Percentiles rank a stretch among this genome's conserved stretches.
Evolutionary conservation across 2,329 filamentous ascomycete genomes (phyloP).

Genomic region (Aspergillus carbonarius): DNA sequence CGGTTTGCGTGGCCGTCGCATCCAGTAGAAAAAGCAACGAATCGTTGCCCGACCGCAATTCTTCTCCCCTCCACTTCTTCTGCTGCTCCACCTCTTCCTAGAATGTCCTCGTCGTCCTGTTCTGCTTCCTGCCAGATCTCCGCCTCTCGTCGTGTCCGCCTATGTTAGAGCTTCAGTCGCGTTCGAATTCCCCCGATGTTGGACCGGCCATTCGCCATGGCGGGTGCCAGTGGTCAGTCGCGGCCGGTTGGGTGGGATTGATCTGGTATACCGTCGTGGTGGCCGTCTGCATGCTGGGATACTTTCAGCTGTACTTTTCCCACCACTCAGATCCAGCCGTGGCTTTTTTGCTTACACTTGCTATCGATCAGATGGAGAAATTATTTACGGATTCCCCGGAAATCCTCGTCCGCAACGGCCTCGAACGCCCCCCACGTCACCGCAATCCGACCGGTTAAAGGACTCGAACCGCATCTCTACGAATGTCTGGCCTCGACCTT

Average conservation of each 20-base stretch:
- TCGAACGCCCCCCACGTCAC: slow-evolving; percentile 74
- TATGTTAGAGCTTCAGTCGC: slow-evolving; percentile 32
- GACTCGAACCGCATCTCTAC: slow-evolving; percentile 84
- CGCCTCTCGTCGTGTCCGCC: slow-evolving; percentile 16
- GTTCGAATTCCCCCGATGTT: slow-evolving; percentile 20
- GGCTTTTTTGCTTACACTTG: slow-evolving; percentile 7
- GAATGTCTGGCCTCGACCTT: slow-evolving; percentile 89
- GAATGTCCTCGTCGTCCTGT: slow-evolving; percentile 2
- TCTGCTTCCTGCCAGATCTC: slow-evolving; percentile 9
- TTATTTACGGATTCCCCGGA: slow-evolving; percentile 49
- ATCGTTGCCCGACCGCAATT: background rate
- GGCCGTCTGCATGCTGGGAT: slow-evolving; percentile 58
- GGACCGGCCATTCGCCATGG: slow-evolving; percentile 29
- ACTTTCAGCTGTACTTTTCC: slow-evolving; percentile 56
- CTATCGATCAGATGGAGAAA: slow-evolving; percentile 51
- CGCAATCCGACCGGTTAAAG: slow-evolving; percentile 89
- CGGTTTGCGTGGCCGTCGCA: background rate
- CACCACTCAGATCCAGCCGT: background rate
- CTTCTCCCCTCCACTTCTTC: background rate
- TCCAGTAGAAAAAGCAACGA: background rate
- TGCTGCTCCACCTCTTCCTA: slow-evolving; percentile 1
- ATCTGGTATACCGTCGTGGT: slow-evolving; percentile 58
- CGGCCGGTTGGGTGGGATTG: slow-evolving; percentile 48
- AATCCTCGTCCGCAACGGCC: slow-evolving; percentile 40
- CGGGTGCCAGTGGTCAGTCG: slow-evolving; percentile 35